These are phyloP conservation scores for Purpureocillium takamizusanense DNA, from an alignment of 2,329 filamentous ascomycete genomes.

Conservation along the genomic window DNA sequence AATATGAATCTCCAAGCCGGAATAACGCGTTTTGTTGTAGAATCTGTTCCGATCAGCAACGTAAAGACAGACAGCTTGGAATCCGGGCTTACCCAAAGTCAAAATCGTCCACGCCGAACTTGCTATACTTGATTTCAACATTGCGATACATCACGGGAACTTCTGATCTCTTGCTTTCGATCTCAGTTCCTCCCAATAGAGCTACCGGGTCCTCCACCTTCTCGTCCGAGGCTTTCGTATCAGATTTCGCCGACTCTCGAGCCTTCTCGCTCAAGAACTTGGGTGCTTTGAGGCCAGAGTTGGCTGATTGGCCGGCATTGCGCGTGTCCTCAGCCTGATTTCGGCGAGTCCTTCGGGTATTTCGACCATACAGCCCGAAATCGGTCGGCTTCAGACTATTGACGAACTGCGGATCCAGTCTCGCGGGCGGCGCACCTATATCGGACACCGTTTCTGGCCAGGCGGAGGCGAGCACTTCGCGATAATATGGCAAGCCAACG, in stretches of 20 bases:
- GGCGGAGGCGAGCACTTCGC: constrained; percentile 75
- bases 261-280: constrained; percentile 95
- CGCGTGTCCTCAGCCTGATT: constrained; percentile 81
- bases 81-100: constrained; percentile 67
- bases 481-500: constrained; percentile 88
- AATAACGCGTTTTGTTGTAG: constrained; percentile 89
- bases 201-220: constrained; percentile 50
- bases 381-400: constrained; percentile 61
- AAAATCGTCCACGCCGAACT: constrained; percentile 98
- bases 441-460: constrained; percentile 86
- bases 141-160: constrained; percentile 85
- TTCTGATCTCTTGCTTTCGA: constrained; percentile 70
- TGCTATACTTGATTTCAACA: constrained; percentile 98
- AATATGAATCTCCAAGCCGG: constrained; percentile 91
- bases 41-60: constrained; percentile 46
- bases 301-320: constrained; percentile 47
- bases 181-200: constrained; percentile 56
- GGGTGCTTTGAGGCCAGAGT: constrained; percentile 60
- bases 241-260: constrained; percentile 50
- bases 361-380: constrained; percentile 69
- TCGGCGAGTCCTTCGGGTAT: constrained; percentile 61
- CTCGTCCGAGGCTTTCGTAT: constrained; percentile 29
- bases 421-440: constrained; percentile 71
- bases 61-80: constrained; percentile 1
- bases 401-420: constrained; percentile 63